Base-by-base conservation (phyloP, 495 filamentous ascomycete genomes). In the Penicillium psychrofluorescens region DNA sequence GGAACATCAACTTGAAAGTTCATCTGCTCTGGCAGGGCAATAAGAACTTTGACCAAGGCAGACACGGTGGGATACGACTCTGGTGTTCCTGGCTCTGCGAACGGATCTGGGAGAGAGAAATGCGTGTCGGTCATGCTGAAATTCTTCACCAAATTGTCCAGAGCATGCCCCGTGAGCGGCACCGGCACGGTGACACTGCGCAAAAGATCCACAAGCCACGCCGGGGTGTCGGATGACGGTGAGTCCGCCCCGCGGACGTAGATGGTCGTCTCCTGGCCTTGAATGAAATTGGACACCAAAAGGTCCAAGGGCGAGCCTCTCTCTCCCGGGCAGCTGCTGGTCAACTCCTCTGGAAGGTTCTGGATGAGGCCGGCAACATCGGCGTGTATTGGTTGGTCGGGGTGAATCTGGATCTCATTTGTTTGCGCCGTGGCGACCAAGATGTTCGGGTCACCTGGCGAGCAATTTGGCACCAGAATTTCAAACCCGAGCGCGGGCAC, bases 51-150 rank as follows among this genome's bases (percentile, higher is more conserved):
- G 16, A 95, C 84, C 33, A 82, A 75, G 2, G 90, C 90, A 35
- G 87, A 94, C 2, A 98, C 77, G 34, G 75, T 77, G 7, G 89
- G 89, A 44, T 84, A 76, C 0, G 85, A 71, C 22, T 84, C 78
- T 3, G 87, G 85, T n/a, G 83, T 76, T 41, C 75, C 79, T 1
- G 88, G 86, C 1, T 85, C 77, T 11, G 87, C 87, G 38, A 81
- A 76, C 11, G 83, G 84, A 53, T 86, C 73, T 1, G 92, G 92
- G 35, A 98, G 66, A 28, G 72, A 78, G 61, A 98, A 92, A 52
- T 89, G 79, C 8, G 91, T 87, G 59, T 95, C 77, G 2, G 80
- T 76, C 53, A 95, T 70, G 29, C 85, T 84, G 60, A 98, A 95
- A 43, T 88, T 90, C 44, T 80, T 83, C 58, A 98, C 82, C 13